Conservation (phyloP, 2,329 filamentous ascomycete genomes). For the Acarospora socialis region DNA sequence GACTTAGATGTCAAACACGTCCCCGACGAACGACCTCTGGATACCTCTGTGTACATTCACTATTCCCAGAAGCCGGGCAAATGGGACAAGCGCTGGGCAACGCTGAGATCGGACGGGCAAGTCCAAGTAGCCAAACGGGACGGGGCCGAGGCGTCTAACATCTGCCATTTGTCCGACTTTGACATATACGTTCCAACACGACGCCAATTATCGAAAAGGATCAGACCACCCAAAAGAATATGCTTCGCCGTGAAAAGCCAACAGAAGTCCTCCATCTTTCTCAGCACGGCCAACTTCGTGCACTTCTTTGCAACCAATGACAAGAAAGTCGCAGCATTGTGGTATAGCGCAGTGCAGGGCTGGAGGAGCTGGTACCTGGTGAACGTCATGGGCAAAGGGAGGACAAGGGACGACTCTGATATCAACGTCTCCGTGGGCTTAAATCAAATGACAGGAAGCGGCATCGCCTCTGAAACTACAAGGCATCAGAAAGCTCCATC, state of each 20-base stretch:
- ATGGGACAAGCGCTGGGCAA: conserved; percentile 78
- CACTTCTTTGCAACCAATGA: conserved; percentile 86
- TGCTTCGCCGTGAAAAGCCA: conserved; percentile 88
- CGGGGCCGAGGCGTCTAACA: conserved; percentile 48
- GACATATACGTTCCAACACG: conserved; percentile 73
- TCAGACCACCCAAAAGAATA: conserved; percentile 71
- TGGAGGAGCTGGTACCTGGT: conserved; percentile 92
- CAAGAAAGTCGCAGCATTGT: conserved; percentile 47
- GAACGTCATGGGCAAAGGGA: conserved; percentile 49
- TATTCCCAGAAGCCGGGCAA: conserved; percentile 70
- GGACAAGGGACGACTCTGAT: conserved; percentile 24
- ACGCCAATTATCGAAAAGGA: conserved; percentile 50
- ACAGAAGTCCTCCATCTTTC: conserved; percentile 72
- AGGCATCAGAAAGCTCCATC: no score
- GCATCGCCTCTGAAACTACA: conserved; percentile 15
- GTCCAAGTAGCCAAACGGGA: conserved; percentile 56
- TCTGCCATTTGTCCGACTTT: conserved; percentile 83
- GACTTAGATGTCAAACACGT: conserved; percentile 55
- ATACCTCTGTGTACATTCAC: conserved; percentile 57
- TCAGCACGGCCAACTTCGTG: conserved; percentile 71
- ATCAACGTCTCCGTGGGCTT: conserved; percentile 19
- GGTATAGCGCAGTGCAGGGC: conserved; percentile 55
- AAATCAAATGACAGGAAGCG: conserved; percentile 18
- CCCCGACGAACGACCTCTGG: conserved; percentile 47
- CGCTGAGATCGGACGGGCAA: conserved; percentile 59